Base-by-base conservation (phyloP, 805 yeast species). In the Monosporozyma yasuniensis region DNA sequence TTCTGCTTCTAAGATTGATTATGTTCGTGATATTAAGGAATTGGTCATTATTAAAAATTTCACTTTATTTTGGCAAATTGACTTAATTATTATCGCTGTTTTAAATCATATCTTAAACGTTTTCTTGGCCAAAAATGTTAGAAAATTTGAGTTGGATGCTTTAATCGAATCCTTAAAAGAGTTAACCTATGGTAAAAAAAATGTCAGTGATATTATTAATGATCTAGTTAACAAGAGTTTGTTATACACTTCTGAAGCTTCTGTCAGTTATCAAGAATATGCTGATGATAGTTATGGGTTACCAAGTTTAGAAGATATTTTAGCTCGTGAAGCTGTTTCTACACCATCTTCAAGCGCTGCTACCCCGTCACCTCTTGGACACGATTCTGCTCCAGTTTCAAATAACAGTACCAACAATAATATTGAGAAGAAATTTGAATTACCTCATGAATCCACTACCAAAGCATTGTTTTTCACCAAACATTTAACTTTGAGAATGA, bases 1-100 rank as follows among this genome's bases (percentile, higher is more conserved):
- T 0, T 63, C 69, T 10, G 66, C 68, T 21, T 65, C 69, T 1
- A 64, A 63, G 49, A 63, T 65, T 45, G 69, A 65, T 50, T 65
- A 65, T 44, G 68, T 65, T 22, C 61, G 63, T 47, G 73, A 72
- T 56, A 52, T 65, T 35, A 68, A 67, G 52, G 82, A 78, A 54
- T 63, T 75, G 37, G 65, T 72, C 21, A 76, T 78, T 27, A 77
- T 78, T 8, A 67, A 71, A 46, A 73, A 74, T 57, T 72, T 74
- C 41, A 73, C 74, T 22, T 69, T 72, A 25, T 76, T 78, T 44
- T 71, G 72, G 50, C 70, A 71, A 41, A 71, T 76, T 30, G 78
- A 77, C 57, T 64, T 67, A 32, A 58, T 75, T 47, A 62, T 78
- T 2, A 60, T 64, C 21, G 58, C 69, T 6, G 65, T 64, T 1